Percentiles rank a stretch among this genome's conserved stretches.
These are phyloP conservation scores for Talaromyces sp. DNA, from an alignment of 2,329 filamentous ascomycete species.

Conservation along the genomic window DNA sequence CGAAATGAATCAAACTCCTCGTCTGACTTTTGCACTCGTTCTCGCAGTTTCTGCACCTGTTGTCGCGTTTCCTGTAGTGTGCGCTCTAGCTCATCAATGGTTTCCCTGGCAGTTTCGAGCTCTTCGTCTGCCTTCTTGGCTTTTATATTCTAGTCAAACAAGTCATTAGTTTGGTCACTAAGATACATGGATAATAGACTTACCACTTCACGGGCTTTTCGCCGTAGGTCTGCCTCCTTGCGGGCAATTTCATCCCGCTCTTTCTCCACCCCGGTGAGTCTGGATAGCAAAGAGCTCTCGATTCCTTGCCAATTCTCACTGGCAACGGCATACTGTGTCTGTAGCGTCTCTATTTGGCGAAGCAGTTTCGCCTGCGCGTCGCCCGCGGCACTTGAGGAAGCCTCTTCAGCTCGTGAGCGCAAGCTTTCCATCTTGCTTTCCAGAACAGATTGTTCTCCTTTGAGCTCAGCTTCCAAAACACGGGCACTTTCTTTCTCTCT, in stretches of 20 bases:
- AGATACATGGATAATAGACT: conserved; percentile 24
- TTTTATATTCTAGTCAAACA: conserved; percentile 53
- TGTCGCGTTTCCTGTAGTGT: conserved; percentile 61
- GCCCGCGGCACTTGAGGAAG: conserved; percentile 72
- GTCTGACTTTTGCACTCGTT: conserved; percentile 48
- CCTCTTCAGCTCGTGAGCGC: conserved; percentile 81
- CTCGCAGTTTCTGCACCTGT: conserved; percentile 46
- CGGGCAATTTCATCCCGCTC: conserved; percentile 82
- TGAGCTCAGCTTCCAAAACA: conserved; percentile 68
- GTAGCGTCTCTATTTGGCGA: conserved; percentile 88
- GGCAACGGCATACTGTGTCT: conserved; percentile 90
- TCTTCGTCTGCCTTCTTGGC: conserved; percentile 73
- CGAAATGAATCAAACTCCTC: conserved; percentile 56
- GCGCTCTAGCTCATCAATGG: conserved; percentile 42
- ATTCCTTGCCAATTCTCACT: conserved; percentile 98
- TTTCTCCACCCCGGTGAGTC: conserved; percentile 74
- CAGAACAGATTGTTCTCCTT: conserved; percentile 67
- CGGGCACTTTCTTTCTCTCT: conserved; percentile 66
- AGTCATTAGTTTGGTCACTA: conserved; percentile 16
- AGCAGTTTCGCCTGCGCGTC: conserved; percentile 85
- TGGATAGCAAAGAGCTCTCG: conserved; percentile 75
- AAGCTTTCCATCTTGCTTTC: conserved; percentile 89
- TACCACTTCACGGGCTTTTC: conserved; percentile 82
- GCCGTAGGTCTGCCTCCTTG: conserved; percentile 80
- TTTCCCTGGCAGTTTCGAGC: conserved; percentile 58